Evolutionary conservation across 768 basidiomycete genomes (phyloP).

Genomic region (Pleurotus eryngii): DNA sequence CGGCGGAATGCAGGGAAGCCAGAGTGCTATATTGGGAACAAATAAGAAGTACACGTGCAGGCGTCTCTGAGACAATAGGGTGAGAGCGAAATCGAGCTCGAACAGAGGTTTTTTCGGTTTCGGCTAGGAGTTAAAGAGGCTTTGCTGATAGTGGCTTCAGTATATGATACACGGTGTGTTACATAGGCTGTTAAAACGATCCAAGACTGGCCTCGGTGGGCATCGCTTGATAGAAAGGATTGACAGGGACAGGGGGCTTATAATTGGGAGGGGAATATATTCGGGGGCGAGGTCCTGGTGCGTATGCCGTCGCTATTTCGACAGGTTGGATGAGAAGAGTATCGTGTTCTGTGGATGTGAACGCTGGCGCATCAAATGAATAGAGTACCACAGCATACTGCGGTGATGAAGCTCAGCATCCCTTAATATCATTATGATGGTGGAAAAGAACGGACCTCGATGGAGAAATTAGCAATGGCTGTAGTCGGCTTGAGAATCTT

Average conservation of each 20-base stretch:
- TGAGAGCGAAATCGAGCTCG: background rate
- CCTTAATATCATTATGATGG: background rate
- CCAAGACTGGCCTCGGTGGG: background rate
- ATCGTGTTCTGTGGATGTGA: constrained; percentile 20
- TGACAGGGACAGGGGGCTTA: constrained; percentile 3
- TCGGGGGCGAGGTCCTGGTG: constrained; percentile 25
- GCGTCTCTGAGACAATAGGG: constrained; percentile 5
- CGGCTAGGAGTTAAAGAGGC: background rate
- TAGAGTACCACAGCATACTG: constrained; percentile 38
- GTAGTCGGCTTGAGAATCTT: constrained; percentile 33
- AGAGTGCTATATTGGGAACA: constrained; percentile 3
- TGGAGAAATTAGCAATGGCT: constrained; percentile 33
- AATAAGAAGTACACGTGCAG: constrained; percentile 7
- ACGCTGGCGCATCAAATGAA: constrained; percentile 30
- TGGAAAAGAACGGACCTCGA: constrained; percentile 26
- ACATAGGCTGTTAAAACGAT: background rate
- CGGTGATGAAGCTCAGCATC: background rate
- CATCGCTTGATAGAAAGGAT: background rate
- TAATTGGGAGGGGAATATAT: constrained; percentile 27
- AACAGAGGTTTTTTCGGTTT: background rate
- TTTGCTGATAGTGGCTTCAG: background rate
- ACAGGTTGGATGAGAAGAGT: constrained; percentile 27
- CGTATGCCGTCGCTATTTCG: constrained; percentile 30
- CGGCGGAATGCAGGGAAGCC: background rate
- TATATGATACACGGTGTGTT: background rate